A percentile compares a stretch with the other conserved stretches of the same genome.
phyloP scores from a whole-genome alignment of 2,329 filamentous ascomycete species.

The Alternaria postmessia region DNA sequence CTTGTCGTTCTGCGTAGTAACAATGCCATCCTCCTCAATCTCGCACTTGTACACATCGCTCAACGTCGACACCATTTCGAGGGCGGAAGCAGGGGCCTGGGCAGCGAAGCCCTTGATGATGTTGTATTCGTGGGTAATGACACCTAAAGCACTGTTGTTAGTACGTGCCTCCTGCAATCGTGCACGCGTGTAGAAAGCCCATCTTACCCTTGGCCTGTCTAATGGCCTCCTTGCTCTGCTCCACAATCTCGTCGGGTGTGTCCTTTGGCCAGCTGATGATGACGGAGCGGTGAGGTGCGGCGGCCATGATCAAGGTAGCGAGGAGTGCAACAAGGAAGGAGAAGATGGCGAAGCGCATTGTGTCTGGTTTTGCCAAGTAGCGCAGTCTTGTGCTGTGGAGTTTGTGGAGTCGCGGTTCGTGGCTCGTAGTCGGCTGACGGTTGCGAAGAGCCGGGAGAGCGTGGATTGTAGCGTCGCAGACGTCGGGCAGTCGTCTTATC shows the following conservation, averaged over 20 bases:
- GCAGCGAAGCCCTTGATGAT: conserved; percentile 77
- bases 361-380: conserved; percentile 26
- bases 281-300: conserved; percentile 70
- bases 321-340: conserved; percentile 66
- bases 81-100: conserved; percentile 72
- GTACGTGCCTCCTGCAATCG: neutral
- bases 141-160: conserved; percentile 48
- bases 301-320: conserved; percentile 68
- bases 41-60: conserved; percentile 67
- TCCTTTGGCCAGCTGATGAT: conserved; percentile 79
- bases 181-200: neutral
- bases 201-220: conserved; percentile 70
- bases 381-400: neutral
- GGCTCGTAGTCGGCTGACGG: neutral
- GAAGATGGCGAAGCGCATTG: conserved; percentile 72
- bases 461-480: neutral
- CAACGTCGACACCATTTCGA: conserved; percentile 72
- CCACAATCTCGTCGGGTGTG: conserved; percentile 72
- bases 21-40: conserved; percentile 80
- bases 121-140: conserved; percentile 77
- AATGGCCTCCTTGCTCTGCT: conserved; percentile 76
- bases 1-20: conserved; percentile 55
- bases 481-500: neutral
- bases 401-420: neutral
- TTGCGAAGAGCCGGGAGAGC: neutral